These are phyloP conservation scores for Daldinia sp. DNA, from an alignment of 2,329 filamentous ascomycete species.

Conservation along the genomic window DNA sequence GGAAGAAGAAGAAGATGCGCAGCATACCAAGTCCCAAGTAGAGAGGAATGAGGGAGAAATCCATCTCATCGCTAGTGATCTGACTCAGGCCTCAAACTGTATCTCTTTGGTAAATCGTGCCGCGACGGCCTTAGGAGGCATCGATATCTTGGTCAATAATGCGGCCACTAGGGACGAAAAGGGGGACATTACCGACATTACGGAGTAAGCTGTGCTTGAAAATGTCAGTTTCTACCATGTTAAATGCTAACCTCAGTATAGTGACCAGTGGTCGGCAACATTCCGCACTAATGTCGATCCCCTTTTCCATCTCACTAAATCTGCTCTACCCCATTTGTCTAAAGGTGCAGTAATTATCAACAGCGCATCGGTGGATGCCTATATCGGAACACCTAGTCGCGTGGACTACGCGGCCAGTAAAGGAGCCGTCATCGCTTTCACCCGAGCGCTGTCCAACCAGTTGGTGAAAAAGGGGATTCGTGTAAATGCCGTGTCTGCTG, in stretches of 20 bases:
- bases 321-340: slow-evolving; percentile 77
- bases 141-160: slow-evolving; percentile 81
- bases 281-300: slow-evolving; percentile 85
- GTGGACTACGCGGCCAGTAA: slow-evolving; percentile 82
- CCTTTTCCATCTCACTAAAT: slow-evolving; percentile 82
- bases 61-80: slow-evolving; percentile 71
- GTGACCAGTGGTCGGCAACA: slow-evolving; percentile 80
- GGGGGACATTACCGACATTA: slow-evolving; percentile 74
- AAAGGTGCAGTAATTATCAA: slow-evolving; percentile 81
- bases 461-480: slow-evolving; percentile 74
- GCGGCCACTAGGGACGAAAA: slow-evolving; percentile 63
- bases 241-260: slow-evolving; percentile 46
- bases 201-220: slow-evolving; percentile 63
- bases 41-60: slow-evolving; percentile 74
- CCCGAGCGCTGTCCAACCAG: slow-evolving; percentile 79
- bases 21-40: slow-evolving; percentile 77
- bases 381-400: slow-evolving; percentile 79
- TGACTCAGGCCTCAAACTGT: slow-evolving; percentile 74
- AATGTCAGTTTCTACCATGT: slow-evolving; percentile 11
- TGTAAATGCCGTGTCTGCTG: slow-evolving; percentile 70
- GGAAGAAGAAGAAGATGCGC: slow-evolving; percentile 78
- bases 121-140: slow-evolving; percentile 59
- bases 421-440: slow-evolving; percentile 81
- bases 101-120: slow-evolving; percentile 74
- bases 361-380: slow-evolving; percentile 83